Conservation (phyloP, 305 asterid genomes). For the Petunia hybrid region DNA sequence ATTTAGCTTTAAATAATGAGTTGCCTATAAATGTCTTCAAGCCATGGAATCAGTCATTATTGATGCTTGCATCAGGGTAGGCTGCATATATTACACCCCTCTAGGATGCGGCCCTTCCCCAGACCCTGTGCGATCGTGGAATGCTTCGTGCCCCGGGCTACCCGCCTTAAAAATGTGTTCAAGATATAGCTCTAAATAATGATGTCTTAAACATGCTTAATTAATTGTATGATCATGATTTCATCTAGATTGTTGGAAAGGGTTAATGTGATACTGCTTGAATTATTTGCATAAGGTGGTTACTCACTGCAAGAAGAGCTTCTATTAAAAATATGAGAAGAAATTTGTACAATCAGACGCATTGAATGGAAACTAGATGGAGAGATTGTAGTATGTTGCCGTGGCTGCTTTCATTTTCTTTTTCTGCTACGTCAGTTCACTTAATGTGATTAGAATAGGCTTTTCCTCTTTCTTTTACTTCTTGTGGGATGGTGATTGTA, state of each 20-base stretch:
- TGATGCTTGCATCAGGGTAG: too few relatives aligned
- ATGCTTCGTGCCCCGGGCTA: too few relatives aligned
- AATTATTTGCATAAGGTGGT: background rate
- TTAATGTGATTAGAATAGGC: background rate
- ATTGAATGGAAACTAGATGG: background rate
- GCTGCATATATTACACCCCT: too few relatives aligned
- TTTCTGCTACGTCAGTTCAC: background rate
- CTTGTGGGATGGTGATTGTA: background rate
- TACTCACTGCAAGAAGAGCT: background rate
- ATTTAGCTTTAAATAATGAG: background rate
- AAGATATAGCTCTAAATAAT: background rate
- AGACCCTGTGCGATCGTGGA: too few relatives aligned
- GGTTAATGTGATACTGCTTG: background rate
- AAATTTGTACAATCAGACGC: background rate
- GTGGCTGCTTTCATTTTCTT: background rate
- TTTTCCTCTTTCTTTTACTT: slow-evolving; percentile 4
- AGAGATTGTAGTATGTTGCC: background rate
- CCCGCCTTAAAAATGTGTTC: background rate
- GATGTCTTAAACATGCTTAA: background rate
- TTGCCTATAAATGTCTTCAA: background rate
- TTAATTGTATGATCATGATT: background rate
- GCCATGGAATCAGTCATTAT: too few relatives aligned
- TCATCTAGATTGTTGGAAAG: background rate
- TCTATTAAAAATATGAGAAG: background rate
- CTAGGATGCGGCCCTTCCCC: too few relatives aligned